A percentile compares a stretch with the other conserved stretches of the same genome.
Conservation (phyloP, 2,329 filamentous ascomycete species). For the Botrytis paeoniae region DNA sequence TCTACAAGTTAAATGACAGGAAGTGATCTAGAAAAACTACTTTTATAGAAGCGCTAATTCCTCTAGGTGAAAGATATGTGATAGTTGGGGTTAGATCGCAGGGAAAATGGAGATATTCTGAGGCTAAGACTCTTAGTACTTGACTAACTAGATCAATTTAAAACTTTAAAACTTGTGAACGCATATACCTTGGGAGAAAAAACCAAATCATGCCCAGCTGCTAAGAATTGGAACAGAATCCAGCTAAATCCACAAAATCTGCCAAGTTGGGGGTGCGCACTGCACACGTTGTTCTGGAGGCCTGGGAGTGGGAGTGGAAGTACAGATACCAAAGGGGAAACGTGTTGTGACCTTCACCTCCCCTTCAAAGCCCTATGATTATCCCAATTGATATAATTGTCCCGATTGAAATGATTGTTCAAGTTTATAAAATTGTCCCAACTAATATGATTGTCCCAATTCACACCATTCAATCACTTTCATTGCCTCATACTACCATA, state of each 20-base stretch:
- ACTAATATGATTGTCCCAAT: too few species aligned
- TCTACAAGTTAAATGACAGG: neutral
- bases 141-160: neutral
- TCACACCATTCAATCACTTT: too few species aligned
- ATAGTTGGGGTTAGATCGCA: neutral
- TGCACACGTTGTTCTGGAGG: too few species aligned
- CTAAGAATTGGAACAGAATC: neutral
- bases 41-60: neutral
- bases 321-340: too few species aligned
- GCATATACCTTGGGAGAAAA: neutral
- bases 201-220: neutral
- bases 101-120: neutral
- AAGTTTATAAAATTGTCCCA: too few species aligned
- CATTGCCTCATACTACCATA: too few species aligned
- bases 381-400: too few species aligned
- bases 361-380: too few species aligned
- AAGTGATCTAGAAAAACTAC: neutral
- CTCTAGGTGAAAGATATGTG: neutral
- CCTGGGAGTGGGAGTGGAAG: too few species aligned
- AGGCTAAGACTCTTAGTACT: neutral
- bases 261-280: neutral
- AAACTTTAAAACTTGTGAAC: neutral
- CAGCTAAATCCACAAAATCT: neutral
- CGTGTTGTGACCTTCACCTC: too few species aligned
- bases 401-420: too few species aligned